Base-by-base conservation (phyloP, 2,329 filamentous ascomycete species). In the Byssothecium circinans region DNA sequence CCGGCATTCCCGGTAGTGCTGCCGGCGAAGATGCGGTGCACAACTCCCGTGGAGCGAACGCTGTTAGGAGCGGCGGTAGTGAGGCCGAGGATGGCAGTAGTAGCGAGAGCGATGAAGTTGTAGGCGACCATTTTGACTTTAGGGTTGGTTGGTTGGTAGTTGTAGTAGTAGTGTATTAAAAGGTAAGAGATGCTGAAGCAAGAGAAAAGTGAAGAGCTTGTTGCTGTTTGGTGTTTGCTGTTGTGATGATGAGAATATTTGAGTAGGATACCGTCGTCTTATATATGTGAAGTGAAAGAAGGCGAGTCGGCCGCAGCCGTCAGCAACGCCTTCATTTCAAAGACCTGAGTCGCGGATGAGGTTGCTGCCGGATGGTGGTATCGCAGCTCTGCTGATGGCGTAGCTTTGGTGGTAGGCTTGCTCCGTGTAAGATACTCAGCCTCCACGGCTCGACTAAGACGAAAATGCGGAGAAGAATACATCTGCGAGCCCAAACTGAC, bases 21-120 rank as follows among this genome's bases (percentile, higher is more conserved):
- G 23, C 64, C 63, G 11, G 60, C 64, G 32, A 52, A 54, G 51
- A 67, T 58, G 47, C 61, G 60, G 46, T 69, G 60, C 35, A 55
- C 54, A 27, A 65, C 57, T 10, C 62, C 61, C 20, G 63, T 66
- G 10, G 47, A 37, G 25, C 41, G 51, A 32, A 57, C 18, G 39
- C 50, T 45, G 45, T 54, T 37, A 7, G 60, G 59, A 11, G 51
- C 55, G 33, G 56, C 57, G 29, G 53, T 25, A 12, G 53, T 44
- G 54, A 61, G 37, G 49, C 54, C 47, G 29, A 65, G 23, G 41
- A 67, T 10, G 34, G 55, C 39, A 39, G 61, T 47, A 25, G 57
- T 47, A 34, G 60, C 47, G 17, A 60, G 8, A 40, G 43, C 45
- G 49, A 65, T 38, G 41, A 55, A 54, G 10, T 54, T 59, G 50